Percentiles rank a stretch among this genome's conserved stretches.
Evolutionary conservation across 2,329 filamentous ascomycete species (phyloP).

Genomic region (Cytospora chrysosperma): DNA sequence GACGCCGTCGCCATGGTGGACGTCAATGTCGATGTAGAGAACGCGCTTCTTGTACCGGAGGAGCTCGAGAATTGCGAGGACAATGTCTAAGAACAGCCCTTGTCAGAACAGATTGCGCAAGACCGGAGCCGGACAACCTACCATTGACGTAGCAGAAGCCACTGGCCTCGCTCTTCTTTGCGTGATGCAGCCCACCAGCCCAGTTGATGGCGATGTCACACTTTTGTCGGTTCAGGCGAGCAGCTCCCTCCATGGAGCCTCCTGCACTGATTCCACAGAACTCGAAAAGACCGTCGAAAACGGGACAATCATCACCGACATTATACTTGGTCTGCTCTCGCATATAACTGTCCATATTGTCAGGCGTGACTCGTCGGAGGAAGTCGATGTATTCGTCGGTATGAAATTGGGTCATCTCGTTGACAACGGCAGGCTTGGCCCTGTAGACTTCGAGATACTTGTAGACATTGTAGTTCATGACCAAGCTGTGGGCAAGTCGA

Average conservation of each 20-base stretch:
- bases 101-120: constrained; percentile 4
- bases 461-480: constrained; percentile 94
- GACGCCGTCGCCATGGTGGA: constrained; percentile 83
- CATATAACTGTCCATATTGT: constrained; percentile 94
- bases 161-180: constrained; percentile 93
- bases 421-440: constrained; percentile 80
- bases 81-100: constrained; percentile 74
- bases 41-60: constrained; percentile 89
- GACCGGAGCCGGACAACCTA: constrained; percentile 50
- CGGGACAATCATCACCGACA: constrained; percentile 93
- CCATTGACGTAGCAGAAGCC: constrained; percentile 99
- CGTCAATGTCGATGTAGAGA: constrained; percentile 93
- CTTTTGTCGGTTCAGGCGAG: constrained; percentile 84
- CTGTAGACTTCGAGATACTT: constrained; percentile 97
- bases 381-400: constrained; percentile 96
- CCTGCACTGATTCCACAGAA: constrained; percentile 95
- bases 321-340: constrained; percentile 94
- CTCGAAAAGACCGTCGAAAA: constrained; percentile 96
- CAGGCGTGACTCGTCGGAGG: constrained; percentile 89
- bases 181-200: constrained; percentile 95
- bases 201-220: constrained; percentile 98
- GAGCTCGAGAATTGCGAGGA: constrained; percentile 90
- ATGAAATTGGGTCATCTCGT: constrained; percentile 93
- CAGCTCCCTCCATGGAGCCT: constrained; percentile 89
- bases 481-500: constrained; percentile 89